Percentiles rank a stretch among this genome's conserved stretches.
phyloP scores from a whole-genome alignment of 331 rosid species.

The Malus hybrid region DNA sequence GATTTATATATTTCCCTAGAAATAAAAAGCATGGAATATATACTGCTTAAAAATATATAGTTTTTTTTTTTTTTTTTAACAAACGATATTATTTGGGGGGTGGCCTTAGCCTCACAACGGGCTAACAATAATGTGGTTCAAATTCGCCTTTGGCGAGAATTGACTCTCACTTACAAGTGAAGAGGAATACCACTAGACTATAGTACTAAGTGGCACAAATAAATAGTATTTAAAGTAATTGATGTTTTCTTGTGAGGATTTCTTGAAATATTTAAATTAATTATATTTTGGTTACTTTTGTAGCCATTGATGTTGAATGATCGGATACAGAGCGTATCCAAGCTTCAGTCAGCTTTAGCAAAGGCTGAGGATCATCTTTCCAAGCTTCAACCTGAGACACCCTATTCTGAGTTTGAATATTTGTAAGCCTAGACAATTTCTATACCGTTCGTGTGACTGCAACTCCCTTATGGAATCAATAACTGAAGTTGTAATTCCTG shows the following conservation, averaged over 20 bases:
- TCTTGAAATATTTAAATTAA: neutral
- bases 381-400: slow-evolving; percentile 49
- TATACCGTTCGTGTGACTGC: neutral
- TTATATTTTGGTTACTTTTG: neutral
- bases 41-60: too few relatives aligned
- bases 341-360: slow-evolving; percentile 55
- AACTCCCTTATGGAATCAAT: neutral
- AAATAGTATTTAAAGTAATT: neutral
- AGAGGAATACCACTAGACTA: too few relatives aligned
- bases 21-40: neutral
- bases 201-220: too few relatives aligned
- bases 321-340: slow-evolving; percentile 48
- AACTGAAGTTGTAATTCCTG: neutral
- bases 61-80: too few relatives aligned
- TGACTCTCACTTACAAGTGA: too few relatives aligned
- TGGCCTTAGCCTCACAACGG: too few relatives aligned
- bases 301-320: slow-evolving; percentile 85
- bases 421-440: slow-evolving; percentile 35
- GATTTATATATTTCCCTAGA: neutral
- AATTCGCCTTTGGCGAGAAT: too few relatives aligned
- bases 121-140: too few relatives aligned
- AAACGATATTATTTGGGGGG: too few relatives aligned
- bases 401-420: slow-evolving; percentile 66
- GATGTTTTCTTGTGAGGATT: neutral
- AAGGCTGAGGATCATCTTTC: slow-evolving; percentile 77